Conservation (phyloP, 1,284 basidiomycete genomes). For the Heliocybe sulcata region DNA sequence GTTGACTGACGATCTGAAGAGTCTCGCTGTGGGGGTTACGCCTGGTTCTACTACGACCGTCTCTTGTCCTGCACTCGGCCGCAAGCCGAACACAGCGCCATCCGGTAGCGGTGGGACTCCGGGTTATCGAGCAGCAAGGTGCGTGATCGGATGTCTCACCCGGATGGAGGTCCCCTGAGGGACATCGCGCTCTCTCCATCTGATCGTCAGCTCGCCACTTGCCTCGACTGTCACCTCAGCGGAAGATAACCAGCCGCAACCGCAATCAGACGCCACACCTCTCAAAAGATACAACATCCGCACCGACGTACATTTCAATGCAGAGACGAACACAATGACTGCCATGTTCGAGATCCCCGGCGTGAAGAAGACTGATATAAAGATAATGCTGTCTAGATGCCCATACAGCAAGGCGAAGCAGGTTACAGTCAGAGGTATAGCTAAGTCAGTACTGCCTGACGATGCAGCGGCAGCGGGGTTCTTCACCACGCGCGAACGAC, state of each 20-base stretch:
- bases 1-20: neutral
- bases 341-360: slow-evolving; percentile 62
- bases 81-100: neutral
- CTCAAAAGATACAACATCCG: slow-evolving; percentile 27
- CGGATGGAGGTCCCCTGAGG: neutral
- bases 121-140: neutral
- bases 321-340: slow-evolving; percentile 34
- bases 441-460: slow-evolving; percentile 14
- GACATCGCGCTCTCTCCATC: neutral
- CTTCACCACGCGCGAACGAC: slow-evolving; percentile 36
- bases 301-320: slow-evolving; percentile 47
- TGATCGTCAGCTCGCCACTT: neutral
- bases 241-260: slow-evolving; percentile 1
- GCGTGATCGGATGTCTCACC: neutral
- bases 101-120: neutral
- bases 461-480: slow-evolving; percentile 4
- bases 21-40: slow-evolving; percentile 1
- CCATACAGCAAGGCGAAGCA: slow-evolving; percentile 48
- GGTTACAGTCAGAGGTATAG: slow-evolving; percentile 41
- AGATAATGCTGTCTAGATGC: slow-evolving; percentile 45
- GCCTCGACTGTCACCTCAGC: slow-evolving; percentile 8
- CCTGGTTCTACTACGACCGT: neutral
- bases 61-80: neutral
- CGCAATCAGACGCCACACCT: neutral
- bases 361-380: slow-evolving; percentile 43